A percentile compares a stretch with the other conserved stretches of the same genome.
phyloP scores from a whole-genome alignment of 2,329 filamentous ascomycete species.

The Setomelanomma holmii region DNA sequence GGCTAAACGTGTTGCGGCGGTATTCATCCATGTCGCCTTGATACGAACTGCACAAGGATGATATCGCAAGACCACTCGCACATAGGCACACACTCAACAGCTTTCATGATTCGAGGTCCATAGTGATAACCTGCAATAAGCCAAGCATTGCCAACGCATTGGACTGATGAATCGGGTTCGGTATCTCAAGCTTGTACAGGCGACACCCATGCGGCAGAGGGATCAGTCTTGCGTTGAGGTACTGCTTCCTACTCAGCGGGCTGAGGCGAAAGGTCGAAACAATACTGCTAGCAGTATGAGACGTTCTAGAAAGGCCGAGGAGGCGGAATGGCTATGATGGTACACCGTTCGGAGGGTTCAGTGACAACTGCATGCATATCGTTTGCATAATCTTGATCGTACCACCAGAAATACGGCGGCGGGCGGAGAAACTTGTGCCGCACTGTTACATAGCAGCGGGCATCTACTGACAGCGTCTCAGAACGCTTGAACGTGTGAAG shows the following conservation, averaged over 20 bases:
- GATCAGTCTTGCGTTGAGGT: not conserved
- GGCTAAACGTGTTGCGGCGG: not conserved
- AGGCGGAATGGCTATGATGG: too few species aligned
- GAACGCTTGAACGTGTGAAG: not conserved
- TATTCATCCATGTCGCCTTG: constrained; percentile 1
- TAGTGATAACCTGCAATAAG: not conserved
- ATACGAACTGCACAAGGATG: not conserved
- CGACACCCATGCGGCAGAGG: too few species aligned
- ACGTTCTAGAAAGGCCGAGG: not conserved
- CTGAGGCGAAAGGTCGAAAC: not conserved
- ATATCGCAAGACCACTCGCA: not conserved
- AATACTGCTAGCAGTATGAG: not conserved
- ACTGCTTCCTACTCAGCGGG: not conserved
- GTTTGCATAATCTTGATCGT: not conserved
- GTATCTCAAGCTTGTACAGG: not conserved
- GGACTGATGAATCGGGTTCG: not conserved
- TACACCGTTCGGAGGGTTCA: not conserved
- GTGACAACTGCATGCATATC: not conserved
- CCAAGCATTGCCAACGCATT: constrained; percentile 1
- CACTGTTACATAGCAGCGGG: not conserved
- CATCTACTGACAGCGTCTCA: not conserved
- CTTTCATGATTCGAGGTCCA: not conserved
- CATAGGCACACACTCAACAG: constrained; percentile 2
- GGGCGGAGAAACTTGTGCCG: not conserved
- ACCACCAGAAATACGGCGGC: not conserved